Evolutionary conservation across 2,329 filamentous ascomycete genomes (phyloP), one percentile per base, ranked within the genome.

Genomic region (Chaetomiaceae sp.): DNA sequence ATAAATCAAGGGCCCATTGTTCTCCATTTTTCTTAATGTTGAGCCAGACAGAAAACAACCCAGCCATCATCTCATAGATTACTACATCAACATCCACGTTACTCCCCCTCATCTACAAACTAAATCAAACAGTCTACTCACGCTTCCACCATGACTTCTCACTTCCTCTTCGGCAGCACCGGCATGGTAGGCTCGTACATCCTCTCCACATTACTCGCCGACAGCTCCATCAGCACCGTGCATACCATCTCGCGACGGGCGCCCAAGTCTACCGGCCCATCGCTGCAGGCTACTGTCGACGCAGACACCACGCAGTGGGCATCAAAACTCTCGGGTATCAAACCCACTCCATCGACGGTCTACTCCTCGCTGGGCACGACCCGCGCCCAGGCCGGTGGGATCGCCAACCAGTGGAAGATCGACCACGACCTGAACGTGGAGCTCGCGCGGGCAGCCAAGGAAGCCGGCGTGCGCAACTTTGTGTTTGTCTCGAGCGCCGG

Each of bases 351-450:
- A 0, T 67, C 74, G 1, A 74, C 87, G 59, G 85, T 94, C 72
- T 83, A 92, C 72, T 90, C 87, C 2, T 82, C 82, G 1, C 78
- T 96, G 1, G 92, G 86, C 53, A 96, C 90, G 2, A 96, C 91
- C 0, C 81, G 84, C 44, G 86, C 75, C 0, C 76, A 78, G 11
- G 90, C 90, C 0, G 91, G 91, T 56, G 77, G 86, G 53, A 73
- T 95, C 59, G 85, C 83, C 25, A 83, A 85, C 57, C 92, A 96
- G 72, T 87, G 89, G 73, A 87, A 88, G 66, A 88, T 96, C 59
- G 92, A 96, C 72, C 82, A 90, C 66, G 90, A 94, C 65, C 76
- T 96, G 40, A 95, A 95, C 70, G 69, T 95, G 44, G 84, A 86
- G 59, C 76, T 95, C 21, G 90, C 89, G 3, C 78, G 80, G 56